Evolutionary conservation across 1,284 basidiomycete genomes (phyloP).

Genomic region (Grifola frondosa): DNA sequence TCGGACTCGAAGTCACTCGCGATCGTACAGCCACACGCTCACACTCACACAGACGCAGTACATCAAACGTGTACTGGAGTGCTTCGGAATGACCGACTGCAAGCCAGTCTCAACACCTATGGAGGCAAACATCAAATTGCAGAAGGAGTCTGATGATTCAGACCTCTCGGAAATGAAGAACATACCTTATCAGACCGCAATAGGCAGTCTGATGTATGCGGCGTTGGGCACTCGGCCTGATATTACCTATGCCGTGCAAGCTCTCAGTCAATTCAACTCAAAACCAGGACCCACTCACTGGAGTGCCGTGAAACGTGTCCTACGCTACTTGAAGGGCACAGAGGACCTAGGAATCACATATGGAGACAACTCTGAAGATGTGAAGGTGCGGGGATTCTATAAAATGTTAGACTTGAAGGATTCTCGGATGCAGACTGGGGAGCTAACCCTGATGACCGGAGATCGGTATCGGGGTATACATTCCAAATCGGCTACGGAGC

Average conservation of each 20-base stretch:
- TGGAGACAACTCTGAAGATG: background rate
- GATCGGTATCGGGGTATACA: conserved; percentile 7
- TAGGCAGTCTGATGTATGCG: conserved; percentile 31
- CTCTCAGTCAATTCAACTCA: conserved; percentile 3
- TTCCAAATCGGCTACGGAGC: conserved; percentile 12
- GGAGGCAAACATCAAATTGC: conserved; percentile 13
- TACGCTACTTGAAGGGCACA: conserved; percentile 9
- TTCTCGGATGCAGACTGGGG: conserved; percentile 10
- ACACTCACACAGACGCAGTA: conserved; percentile 27
- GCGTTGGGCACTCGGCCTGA: conserved; percentile 12
- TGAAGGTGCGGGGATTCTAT: too few species aligned
- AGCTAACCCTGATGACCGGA: background rate
- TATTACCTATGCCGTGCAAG: conserved; percentile 7
- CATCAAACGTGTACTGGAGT: conserved; percentile 18
- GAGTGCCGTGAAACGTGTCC: conserved; percentile 8
- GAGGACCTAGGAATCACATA: conserved; percentile 1
- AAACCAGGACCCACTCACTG: conserved; percentile 7
- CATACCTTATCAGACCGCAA: conserved; percentile 21
- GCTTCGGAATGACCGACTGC: conserved; percentile 14
- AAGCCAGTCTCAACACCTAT: conserved; percentile 19
- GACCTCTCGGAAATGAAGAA: conserved; percentile 17
- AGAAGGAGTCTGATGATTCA: conserved; percentile 3
- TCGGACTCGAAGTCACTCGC: conserved; percentile 27
- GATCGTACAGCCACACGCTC: conserved; percentile 18
- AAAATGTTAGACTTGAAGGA: background rate